A percentile compares a stretch with the other conserved stretches of the same genome.
Evolutionary conservation across 2,329 filamentous ascomycete genomes (phyloP).

Genomic region (Neofusicoccum kwambonambiense): DNA sequence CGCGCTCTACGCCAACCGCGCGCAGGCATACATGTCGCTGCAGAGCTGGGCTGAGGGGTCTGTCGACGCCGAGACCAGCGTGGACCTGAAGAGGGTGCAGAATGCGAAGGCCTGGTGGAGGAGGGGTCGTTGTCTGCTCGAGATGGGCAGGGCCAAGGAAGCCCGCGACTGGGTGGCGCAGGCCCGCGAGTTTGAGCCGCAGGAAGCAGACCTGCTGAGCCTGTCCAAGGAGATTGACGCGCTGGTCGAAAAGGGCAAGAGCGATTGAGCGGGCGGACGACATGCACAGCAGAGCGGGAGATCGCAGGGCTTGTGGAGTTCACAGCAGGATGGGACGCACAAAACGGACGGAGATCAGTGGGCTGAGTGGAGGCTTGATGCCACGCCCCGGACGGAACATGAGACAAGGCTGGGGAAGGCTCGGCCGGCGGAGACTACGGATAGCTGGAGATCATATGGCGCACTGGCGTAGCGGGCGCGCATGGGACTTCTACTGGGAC

Average conservation of each 20-base stretch:
- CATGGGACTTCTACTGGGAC: not conserved
- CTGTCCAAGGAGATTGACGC: conserved; percentile 47
- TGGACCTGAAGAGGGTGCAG: conserved; percentile 80
- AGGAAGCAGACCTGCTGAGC: conserved; percentile 39
- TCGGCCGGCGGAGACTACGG: not conserved
- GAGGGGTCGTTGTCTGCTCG: conserved; percentile 75
- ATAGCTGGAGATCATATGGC: conserved; percentile 10
- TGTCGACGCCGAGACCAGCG: conserved; percentile 83
- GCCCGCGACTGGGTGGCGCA: conserved; percentile 73
- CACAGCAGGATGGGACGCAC: not conserved
- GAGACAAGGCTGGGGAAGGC: not conserved
- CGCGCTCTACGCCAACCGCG: conserved; percentile 78
- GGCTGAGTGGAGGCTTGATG: not conserved
- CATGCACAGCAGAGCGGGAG: not conserved
- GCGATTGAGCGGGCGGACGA: not conserved
- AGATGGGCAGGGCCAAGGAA: conserved; percentile 88
- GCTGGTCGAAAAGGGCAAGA: conserved; percentile 48
- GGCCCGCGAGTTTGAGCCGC: conserved; percentile 80
- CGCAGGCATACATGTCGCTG: conserved; percentile 83
- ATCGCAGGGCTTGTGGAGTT: not conserved
- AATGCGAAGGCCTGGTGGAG: conserved; percentile 97
- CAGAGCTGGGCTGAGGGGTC: conserved; percentile 80
- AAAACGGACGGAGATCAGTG: not conserved
- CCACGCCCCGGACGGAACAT: not conserved
- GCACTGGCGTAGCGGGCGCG: conserved; percentile 9